Evolutionary conservation across 2,329 filamentous ascomycete species (phyloP), one percentile per base, ranked within the genome.

Genomic region (Gremmenia infestans): DNA sequence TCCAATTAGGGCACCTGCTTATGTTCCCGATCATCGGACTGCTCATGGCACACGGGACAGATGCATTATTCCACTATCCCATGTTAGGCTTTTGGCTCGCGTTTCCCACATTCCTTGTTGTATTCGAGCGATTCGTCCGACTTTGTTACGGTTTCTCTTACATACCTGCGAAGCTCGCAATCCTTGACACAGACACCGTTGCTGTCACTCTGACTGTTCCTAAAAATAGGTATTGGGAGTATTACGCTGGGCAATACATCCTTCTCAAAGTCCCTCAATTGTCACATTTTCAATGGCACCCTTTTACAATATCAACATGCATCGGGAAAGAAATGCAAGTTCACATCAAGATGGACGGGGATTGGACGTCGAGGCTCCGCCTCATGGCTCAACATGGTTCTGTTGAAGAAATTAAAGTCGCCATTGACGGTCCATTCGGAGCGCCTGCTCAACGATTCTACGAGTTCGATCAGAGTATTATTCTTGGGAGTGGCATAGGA

Each of bases 1-100:
- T 84, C 58, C 80, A 83, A 60, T 69, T 82, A 0, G 78, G 76
- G 0, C 81, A 83, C 59, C 58, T 83, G 6, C 73, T 83, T 39
- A 82, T 83, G 78, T 83, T 78, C 43, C 81, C 80, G 8, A 78
- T 83, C 19, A 77, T 83, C 28, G 80, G 76, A 0, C 69, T 83
- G 0, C 73, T 82, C 62, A 78, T 77, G 65, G 79, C 78, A 0
- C 81, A 84, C 60, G 81, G 81, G 0, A 78, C 78, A 0, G 71
- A 73, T 0, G 73, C 67, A 2, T 66, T 83, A 0, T 64, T 83
- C 0, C 80, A 82, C 59, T 76, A 70, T 66, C 78, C 80, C 1
- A 81, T 83, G 75, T 74, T 83, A 15, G 80, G 79, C 1, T 82
- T 80, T 63, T 81, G 78, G 66, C 73, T 83, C 1, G 78, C 78